Percentiles rank a stretch among this genome's conserved stretches.
Evolutionary conservation across 2,329 filamentous ascomycete genomes (phyloP).

Genomic region (Xylogone sp.): DNA sequence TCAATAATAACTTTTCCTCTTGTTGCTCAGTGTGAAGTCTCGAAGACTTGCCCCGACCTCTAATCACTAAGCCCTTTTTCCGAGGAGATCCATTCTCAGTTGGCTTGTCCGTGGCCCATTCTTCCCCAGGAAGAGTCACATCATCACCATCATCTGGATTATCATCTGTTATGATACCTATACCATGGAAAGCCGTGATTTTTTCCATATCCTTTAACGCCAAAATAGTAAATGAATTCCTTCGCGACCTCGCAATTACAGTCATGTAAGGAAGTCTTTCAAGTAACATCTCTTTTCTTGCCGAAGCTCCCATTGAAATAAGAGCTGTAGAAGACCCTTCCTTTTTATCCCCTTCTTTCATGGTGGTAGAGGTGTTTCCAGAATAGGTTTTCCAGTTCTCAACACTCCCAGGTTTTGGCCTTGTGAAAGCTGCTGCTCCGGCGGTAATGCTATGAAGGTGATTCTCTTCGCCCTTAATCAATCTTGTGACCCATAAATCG

Average conservation of each 20-base stretch:
- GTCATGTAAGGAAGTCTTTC: conserved; percentile 85
- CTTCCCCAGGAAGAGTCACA: conserved; percentile 32
- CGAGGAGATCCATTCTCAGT: conserved; percentile 49
- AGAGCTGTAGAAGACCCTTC: conserved; percentile 33
- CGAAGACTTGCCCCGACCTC: conserved; percentile 15
- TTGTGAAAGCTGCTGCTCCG: conserved; percentile 33
- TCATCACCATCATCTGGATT: conserved; percentile 42
- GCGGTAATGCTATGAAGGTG: conserved; percentile 36
- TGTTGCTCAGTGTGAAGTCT: conserved; percentile 15
- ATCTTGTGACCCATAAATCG: conserved; percentile 62
- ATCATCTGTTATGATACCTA: conserved; percentile 36
- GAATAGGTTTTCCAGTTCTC: conserved; percentile 6
- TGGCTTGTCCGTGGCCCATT: conserved; percentile 60
- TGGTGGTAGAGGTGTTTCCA: conserved; percentile 2
- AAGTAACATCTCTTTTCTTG: conserved; percentile 71
- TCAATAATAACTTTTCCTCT: conserved; percentile 64
- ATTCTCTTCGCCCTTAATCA: conserved; percentile 51
- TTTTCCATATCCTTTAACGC: conserved; percentile 36
- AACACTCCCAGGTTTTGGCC: conserved; percentile 1
- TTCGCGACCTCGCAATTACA: conserved; percentile 48
- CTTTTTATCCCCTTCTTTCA: conserved; percentile 13
- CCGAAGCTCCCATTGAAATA: conserved; percentile 57
- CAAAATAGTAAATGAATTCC: conserved; percentile 15
- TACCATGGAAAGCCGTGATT: conserved; percentile 29
- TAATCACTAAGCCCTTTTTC: conserved; percentile 36